phyloP scores from a whole-genome alignment of 2,329 filamentous ascomycete genomes.

The Fusarium anguioides region DNA sequence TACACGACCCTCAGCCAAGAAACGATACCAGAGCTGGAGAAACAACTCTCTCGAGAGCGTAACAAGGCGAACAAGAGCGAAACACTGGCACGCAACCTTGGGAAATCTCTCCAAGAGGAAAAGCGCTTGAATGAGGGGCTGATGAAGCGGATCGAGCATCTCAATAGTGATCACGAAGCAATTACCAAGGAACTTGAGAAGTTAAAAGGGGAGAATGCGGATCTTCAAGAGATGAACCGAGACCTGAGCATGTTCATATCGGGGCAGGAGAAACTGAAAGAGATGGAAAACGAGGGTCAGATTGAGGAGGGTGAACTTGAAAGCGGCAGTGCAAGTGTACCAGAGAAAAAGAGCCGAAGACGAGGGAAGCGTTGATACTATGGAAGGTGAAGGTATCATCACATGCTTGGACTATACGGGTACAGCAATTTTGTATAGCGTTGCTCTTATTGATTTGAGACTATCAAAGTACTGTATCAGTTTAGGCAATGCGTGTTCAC shows the following conservation, averaged over 20 bases:
- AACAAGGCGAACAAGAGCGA: constrained; percentile 77
- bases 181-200: constrained; percentile 68
- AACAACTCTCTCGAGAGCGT: constrained; percentile 75
- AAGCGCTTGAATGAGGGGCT: constrained; percentile 85
- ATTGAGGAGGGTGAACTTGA: constrained; percentile 77
- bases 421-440: background rate
- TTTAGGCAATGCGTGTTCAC: background rate
- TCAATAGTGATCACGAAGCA: constrained; percentile 71
- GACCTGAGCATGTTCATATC: constrained; percentile 90
- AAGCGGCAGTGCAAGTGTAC: constrained; percentile 76
- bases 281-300: constrained; percentile 70
- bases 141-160: constrained; percentile 81
- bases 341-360: constrained; percentile 67
- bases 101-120: constrained; percentile 84
- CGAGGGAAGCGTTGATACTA: constrained; percentile 55
- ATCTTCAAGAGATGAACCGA: constrained; percentile 86
- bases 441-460: background rate
- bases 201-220: constrained; percentile 72
- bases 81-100: constrained; percentile 78
- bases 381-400: background rate
- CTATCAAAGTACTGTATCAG: background rate
- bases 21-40: constrained; percentile 76
- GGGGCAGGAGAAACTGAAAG: constrained; percentile 81
- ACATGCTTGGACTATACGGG: background rate
- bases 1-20: constrained; percentile 61